These are phyloP conservation scores for Trichoderma oligosporum DNA, from an alignment of 2,329 filamentous ascomycete species.

Conservation along the genomic window DNA sequence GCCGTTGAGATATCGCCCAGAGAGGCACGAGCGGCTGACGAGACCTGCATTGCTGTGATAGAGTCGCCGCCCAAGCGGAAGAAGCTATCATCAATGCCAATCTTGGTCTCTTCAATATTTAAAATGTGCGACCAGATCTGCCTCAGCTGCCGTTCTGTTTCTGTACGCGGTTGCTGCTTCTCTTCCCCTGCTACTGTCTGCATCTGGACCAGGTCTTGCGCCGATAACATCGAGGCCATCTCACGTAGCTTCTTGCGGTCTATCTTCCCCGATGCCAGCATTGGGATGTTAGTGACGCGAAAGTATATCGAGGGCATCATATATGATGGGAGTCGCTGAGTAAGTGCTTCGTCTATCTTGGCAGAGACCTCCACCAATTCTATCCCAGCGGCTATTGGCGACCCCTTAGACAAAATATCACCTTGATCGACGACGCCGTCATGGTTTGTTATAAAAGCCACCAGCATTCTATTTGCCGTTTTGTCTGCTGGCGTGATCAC, in stretches of 20 bases:
- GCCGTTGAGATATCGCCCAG: not conserved
- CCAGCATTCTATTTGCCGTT: not conserved
- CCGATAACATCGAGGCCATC: too few species aligned
- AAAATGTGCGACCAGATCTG: conserved; percentile 33
- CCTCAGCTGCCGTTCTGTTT: not conserved
- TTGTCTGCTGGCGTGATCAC: not conserved
- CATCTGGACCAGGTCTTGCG: too few species aligned
- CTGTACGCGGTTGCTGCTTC: too few species aligned
- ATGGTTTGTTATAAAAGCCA: not conserved
- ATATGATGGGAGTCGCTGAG: too few species aligned
- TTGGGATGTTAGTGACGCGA: too few species aligned
- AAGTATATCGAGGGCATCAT: too few species aligned
- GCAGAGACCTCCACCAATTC: too few species aligned
- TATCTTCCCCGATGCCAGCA: too few species aligned
- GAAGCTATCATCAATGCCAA: conserved; percentile 36
- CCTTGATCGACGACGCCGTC: not conserved
- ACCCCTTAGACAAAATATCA: not conserved
- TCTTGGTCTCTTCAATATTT: conserved; percentile 26
- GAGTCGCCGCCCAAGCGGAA: conserved; percentile 43
- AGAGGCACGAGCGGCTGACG: conserved; percentile 33
- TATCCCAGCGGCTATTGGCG: too few species aligned
- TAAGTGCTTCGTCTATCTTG: too few species aligned
- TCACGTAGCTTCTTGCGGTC: too few species aligned
- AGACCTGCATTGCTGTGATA: conserved; percentile 42
- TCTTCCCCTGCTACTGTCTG: too few species aligned